Percentiles rank a stretch among this genome's conserved stretches.
These are phyloP conservation scores for Dictyostelium brefeldianum DNA, from an alignment of 78 protist genomes.

Conservation along the genomic window DNA sequence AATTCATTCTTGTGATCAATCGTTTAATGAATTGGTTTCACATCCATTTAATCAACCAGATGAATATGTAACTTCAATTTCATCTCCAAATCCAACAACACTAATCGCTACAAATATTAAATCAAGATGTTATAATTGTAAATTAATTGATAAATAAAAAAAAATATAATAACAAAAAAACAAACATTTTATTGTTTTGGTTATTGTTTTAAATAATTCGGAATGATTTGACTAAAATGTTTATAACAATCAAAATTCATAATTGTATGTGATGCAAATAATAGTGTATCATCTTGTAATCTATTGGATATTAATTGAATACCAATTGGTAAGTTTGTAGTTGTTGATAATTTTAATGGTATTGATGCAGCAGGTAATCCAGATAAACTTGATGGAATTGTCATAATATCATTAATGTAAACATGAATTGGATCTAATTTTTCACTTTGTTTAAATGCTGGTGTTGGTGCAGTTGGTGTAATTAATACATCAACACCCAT, in stretches of 20 bases:
- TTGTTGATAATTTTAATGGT: slow-evolving; percentile 63
- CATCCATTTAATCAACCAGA: background rate
- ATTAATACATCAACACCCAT: slow-evolving; percentile 58
- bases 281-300: slow-evolving; percentile 26
- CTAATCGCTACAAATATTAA: background rate
- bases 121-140: slow-evolving; percentile 3
- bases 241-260: slow-evolving; percentile 1
- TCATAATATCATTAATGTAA: slow-evolving; percentile 80
- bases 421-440: slow-evolving; percentile 52
- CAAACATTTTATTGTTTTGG: too few relatives aligned
- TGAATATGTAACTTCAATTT: slow-evolving; percentile 5
- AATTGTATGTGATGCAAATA: slow-evolving; percentile 10
- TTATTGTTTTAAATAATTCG: slow-evolving; percentile 14
- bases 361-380: slow-evolving; percentile 81
- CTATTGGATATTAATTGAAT: slow-evolving; percentile 65
- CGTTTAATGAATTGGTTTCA: background rate
- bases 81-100: background rate
- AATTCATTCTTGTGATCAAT: slow-evolving; percentile 7
- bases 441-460: slow-evolving; percentile 27
- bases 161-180: background rate
- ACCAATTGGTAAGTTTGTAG: slow-evolving; percentile 22
- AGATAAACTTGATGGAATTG: slow-evolving; percentile 74
- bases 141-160: background rate
- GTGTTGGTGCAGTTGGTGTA: slow-evolving; percentile 78
- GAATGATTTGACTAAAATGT: background rate